These are phyloP conservation scores for Quambalaria eucalypti DNA, from an alignment of 1,284 basidiomycete species.

Conservation along the genomic window DNA sequence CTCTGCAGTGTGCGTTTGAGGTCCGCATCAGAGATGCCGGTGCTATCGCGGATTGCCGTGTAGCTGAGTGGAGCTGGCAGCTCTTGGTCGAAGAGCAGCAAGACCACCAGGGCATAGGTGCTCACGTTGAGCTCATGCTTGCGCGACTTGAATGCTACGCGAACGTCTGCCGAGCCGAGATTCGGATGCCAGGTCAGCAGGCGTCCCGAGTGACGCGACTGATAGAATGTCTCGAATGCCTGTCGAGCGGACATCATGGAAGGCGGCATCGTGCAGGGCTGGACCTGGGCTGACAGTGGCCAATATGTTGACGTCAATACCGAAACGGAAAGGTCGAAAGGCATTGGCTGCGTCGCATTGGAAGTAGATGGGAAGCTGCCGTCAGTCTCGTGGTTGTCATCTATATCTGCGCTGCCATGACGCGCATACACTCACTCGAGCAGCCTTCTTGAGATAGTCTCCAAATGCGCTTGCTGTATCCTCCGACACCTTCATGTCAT, in stretches of 20 bases:
- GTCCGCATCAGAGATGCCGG: conserved; percentile 62
- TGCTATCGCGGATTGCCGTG: conserved; percentile 16
- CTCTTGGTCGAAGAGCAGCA: conserved; percentile 72
- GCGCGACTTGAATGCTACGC: conserved; percentile 67
- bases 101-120: conserved; percentile 77
- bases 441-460: conserved; percentile 54
- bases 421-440: conserved; percentile 11
- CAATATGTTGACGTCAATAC: conserved; percentile 45
- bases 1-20: conserved; percentile 87
- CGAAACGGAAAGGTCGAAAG: conserved; percentile 61
- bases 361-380: neutral
- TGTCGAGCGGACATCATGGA: conserved; percentile 49
- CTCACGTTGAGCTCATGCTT: conserved; percentile 87
- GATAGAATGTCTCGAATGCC: conserved; percentile 80
- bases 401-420: neutral
- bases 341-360: conserved; percentile 53
- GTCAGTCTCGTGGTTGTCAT: neutral
- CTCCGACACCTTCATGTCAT: conserved; percentile 83
- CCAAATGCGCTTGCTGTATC: conserved; percentile 74
- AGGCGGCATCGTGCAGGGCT: conserved; percentile 25
- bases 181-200: conserved; percentile 86
- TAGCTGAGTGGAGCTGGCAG: conserved; percentile 15
- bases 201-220: conserved; percentile 76
- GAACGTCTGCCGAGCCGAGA: conserved; percentile 84
- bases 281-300: conserved; percentile 33